Conservation (phyloP, 2,329 filamentous ascomycete species). For the Gyromitra esculenta region DNA sequence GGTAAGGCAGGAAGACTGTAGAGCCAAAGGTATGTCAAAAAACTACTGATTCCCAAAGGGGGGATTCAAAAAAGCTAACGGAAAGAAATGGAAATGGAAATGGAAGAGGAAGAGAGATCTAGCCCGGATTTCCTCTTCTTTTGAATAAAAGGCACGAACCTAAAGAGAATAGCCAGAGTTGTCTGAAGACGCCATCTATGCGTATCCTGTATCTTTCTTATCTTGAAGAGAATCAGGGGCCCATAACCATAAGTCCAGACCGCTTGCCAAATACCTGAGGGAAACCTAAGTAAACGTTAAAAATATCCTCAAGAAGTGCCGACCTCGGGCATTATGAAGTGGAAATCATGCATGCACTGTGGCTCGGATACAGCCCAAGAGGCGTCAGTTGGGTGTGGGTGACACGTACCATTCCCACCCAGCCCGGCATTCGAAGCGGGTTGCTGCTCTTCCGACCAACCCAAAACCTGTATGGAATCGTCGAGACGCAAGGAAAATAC, state of each 20-base stretch:
- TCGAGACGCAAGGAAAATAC: slow-evolving; percentile 72
- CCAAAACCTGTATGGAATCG: slow-evolving; percentile 73
- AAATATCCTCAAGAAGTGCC: slow-evolving; percentile 27
- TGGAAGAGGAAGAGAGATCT: slow-evolving; percentile 58
- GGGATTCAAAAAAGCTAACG: slow-evolving; percentile 1
- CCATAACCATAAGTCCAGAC: slow-evolving; percentile 72
- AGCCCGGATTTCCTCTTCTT: not conserved
- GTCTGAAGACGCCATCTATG: slow-evolving; percentile 74
- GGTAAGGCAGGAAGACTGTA: slow-evolving; percentile 71
- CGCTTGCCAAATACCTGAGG: slow-evolving; percentile 72
- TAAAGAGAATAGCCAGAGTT: slow-evolving; percentile 64
- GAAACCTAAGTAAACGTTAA: slow-evolving; percentile 64
- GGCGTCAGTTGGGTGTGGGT: slow-evolving; percentile 10
- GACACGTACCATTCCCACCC: slow-evolving; percentile 72
- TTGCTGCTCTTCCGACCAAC: slow-evolving; percentile 64
- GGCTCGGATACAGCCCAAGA: slow-evolving; percentile 1
- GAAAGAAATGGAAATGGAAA: slow-evolving; percentile 13
- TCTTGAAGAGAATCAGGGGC: slow-evolving; percentile 70
- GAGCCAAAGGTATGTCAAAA: slow-evolving; percentile 28
- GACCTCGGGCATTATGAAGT: slow-evolving; percentile 23
- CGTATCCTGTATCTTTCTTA: slow-evolving; percentile 70
- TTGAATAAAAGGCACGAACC: slow-evolving; percentile 57
- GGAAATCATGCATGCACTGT: slow-evolving; percentile 24
- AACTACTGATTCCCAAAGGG: slow-evolving; percentile 53
- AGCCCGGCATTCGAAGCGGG: slow-evolving; percentile 62